Evolutionary conservation across 768 basidiomycete genomes (phyloP), one percentile per base, ranked within the genome.

Genomic region (Phlebiopsis gigantea): DNA sequence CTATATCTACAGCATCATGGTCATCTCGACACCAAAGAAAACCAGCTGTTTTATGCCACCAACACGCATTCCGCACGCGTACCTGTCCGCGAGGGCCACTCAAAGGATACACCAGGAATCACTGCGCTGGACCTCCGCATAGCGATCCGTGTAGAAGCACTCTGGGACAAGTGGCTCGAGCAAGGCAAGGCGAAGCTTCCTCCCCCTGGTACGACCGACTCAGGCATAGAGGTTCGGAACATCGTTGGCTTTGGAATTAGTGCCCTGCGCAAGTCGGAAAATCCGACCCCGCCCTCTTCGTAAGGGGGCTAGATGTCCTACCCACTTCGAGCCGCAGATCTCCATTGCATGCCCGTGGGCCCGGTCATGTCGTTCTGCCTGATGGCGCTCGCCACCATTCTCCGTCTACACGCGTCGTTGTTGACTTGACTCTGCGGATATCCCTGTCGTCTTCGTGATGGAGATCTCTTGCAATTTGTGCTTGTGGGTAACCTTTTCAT

Each of bases 121-220:
- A 82, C 82, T 0, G 63, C 68, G 5, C 78, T 78, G 28, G 83
- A 84, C 59, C 55, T 81, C 29, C 78, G 81, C 46, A 66, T 82
- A 30, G 82, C 80, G 7, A 65, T 68, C 7, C 66, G 68, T 12
- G 60, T 77, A n/a, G 79, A 84, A 60, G 56, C 58, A 12, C 46
- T 55, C 9, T 61, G 56, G 56, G 52, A 57, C 15, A 30, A 52
- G 52, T 54, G 49, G 26, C 42, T 29, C 19, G 4, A 4, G 21
- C 6, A 10, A 7, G 25, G 25, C 43, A 54, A 54, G 15, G 42
- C 29, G 24, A 50, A 6, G 29, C n/a, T 51, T 12, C 31, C 19
- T 5, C 34, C 50, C 8, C 10, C 19, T 4, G 22, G 50, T 12
- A 15, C 30, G 30, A 22, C 15, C 8, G 26, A 29, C 28, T 30